Conservation (phyloP, 208 protist species). For the Acanthamoeba royreba region DNA sequence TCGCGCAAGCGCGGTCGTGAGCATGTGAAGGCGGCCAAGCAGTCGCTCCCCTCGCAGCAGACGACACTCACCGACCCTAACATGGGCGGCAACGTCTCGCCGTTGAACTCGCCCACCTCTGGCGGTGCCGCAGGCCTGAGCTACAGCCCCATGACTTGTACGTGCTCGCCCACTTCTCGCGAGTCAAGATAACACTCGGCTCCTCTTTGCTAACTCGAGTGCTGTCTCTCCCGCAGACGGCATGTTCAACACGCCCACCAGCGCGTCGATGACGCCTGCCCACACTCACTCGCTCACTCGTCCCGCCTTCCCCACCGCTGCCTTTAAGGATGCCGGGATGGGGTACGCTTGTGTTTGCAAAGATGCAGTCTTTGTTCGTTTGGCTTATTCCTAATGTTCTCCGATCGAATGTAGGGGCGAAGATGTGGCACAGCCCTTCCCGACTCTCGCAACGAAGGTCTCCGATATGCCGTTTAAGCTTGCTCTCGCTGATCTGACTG, state of each 20-base stretch:
- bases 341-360: neutral
- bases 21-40: neutral
- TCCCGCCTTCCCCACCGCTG: neutral
- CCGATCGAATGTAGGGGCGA: neutral
- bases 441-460: neutral
- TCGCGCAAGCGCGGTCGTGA: constrained; percentile 42
- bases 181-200: neutral
- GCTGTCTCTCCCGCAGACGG: neutral
- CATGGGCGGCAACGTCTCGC: neutral
- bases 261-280: neutral
- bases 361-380: neutral
- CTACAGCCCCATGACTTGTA: neutral
- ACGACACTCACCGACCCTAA: neutral
- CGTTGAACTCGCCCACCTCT: neutral
- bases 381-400: neutral
- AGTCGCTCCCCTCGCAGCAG: neutral
- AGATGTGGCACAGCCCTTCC: neutral
- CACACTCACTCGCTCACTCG: neutral
- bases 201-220: neutral
- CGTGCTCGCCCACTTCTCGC: neutral
- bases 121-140: neutral
- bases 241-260: neutral
- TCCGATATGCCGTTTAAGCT: neutral
- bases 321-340: neutral
- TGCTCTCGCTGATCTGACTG: neutral